Percentiles rank a stretch among this genome's conserved stretches.
Conservation (phyloP, 768 basidiomycete species). For the Mycena rosella region DNA sequence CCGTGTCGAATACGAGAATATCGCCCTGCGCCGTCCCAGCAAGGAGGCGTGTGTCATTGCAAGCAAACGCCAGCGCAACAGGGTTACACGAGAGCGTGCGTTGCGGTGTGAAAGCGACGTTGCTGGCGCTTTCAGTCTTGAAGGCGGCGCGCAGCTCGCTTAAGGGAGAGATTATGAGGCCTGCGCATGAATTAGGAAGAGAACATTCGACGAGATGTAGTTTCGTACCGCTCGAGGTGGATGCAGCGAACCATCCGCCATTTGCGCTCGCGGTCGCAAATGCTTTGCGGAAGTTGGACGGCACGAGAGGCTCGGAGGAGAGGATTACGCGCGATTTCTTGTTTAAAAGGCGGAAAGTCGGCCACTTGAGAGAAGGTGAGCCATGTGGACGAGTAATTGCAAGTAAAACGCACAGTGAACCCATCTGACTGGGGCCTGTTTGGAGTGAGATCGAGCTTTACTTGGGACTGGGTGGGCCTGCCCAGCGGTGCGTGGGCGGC, state of each 20-base stretch:
- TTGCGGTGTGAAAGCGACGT: slow-evolving; percentile 62
- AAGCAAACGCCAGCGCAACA: slow-evolving; percentile 67
- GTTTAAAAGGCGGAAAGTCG: slow-evolving; percentile 62
- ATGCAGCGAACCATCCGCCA: slow-evolving; percentile 78
- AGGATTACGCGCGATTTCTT: slow-evolving; percentile 76
- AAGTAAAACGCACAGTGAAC: slow-evolving; percentile 53
- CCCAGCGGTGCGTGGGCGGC: slow-evolving; percentile 54
- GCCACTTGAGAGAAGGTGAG: slow-evolving; percentile 52
- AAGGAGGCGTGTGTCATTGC: slow-evolving; percentile 69
- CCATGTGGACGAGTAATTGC: slow-evolving; percentile 3
- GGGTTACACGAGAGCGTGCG: slow-evolving; percentile 64
- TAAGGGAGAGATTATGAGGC: slow-evolving; percentile 72
- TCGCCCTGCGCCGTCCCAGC: slow-evolving; percentile 72
- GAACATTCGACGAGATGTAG: neutral
- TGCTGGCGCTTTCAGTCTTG: slow-evolving; percentile 55
- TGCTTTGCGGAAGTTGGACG: slow-evolving; percentile 59
- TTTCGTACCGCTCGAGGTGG: slow-evolving; percentile 41
- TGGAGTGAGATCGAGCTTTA: slow-evolving; percentile 52
- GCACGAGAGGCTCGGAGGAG: slow-evolving; percentile 60
- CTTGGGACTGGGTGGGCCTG: slow-evolving; percentile 51
- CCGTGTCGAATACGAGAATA: slow-evolving; percentile 70
- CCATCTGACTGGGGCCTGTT: slow-evolving; percentile 57
- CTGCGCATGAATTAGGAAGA: slow-evolving; percentile 50
- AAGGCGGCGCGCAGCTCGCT: slow-evolving; percentile 70
- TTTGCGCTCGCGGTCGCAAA: slow-evolving; percentile 71